Base-by-base conservation (phyloP, 2,329 filamentous ascomycete species). In the Chaetothyriales sp. region DNA sequence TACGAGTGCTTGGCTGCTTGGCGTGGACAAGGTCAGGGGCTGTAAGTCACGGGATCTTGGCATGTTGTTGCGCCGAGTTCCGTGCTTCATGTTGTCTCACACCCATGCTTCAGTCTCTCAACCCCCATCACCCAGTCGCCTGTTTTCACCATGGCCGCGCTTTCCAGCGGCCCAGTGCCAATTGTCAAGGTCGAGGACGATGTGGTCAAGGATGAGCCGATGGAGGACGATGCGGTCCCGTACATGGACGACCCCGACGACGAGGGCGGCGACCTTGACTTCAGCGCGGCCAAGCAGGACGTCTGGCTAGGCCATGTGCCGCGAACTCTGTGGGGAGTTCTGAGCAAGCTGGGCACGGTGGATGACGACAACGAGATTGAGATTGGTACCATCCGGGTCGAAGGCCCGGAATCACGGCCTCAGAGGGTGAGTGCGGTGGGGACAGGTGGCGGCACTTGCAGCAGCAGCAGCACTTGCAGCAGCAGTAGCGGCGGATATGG, bases 311-410 rank as follows among this genome's bases (percentile, higher is more conserved):
- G 85, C 49, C 83, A 86, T 57, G 73, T 94, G 44, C 87, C 88
- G 18, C 80, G 80, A 56, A 83, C 84, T 63, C 74, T 94, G 51
- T 92, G 86, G 80, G 79, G 90, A 59, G 77, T 81, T 44, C 93
- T 88, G 85, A 70, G 71, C 25, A 75, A 81, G 58, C 68, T 93
- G 12, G 70, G 71, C 25, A 75, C 80, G 58, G 68, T 93, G 12
- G 82, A 86, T 60, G 84, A 90, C 55, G 83, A 93, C 58, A 82
- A 83, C 51, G 84, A 89, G 68, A 84, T 94, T 56, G 77, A 84
- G 64, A 78, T 94, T 56, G 87, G 87, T 44, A 90, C 80, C 26
- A 73, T 94, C 61, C 70, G 75, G 58, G 71, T 79, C 8, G 72
- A 74, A 44, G 76, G 75, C n/a, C 69, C 74, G 20, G 72, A 78